These are phyloP conservation scores for Cordyceps fumosorosea DNA, from an alignment of 2,329 filamentous ascomycete genomes.

Conservation along the genomic window DNA sequence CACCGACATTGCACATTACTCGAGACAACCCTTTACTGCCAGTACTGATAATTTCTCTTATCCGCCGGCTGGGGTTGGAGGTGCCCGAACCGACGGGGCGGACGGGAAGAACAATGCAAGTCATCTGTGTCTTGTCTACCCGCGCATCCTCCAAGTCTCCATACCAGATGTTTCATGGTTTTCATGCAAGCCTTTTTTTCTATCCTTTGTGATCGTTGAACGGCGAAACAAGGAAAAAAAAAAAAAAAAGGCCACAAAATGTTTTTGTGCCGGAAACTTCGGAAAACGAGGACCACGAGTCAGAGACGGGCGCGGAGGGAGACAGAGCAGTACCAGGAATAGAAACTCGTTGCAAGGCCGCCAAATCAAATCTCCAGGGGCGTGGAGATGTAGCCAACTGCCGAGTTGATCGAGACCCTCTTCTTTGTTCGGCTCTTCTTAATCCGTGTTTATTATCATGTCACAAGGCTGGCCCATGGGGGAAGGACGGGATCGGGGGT, in stretches of 20 bases:
- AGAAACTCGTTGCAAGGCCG: too few species aligned
- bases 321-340: too few species aligned
- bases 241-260: background rate
- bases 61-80: background rate
- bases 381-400: too few species aligned
- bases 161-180: background rate
- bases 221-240: background rate
- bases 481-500: too few species aligned
- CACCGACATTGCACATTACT: too few species aligned
- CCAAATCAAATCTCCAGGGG: too few species aligned
- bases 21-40: background rate
- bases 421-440: too few species aligned
- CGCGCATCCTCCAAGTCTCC: background rate
- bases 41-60: background rate
- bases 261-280: background rate
- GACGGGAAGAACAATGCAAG: background rate
- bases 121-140: background rate
- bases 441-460: too few species aligned
- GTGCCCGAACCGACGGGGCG: background rate
- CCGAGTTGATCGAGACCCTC: too few species aligned
- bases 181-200: background rate
- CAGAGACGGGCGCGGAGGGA: too few species aligned
- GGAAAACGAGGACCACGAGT: background rate
- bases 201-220: background rate
- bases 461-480: too few species aligned